phyloP scores from a whole-genome alignment of 2,329 filamentous ascomycete species.

The Penicillium psychrosexuale region DNA sequence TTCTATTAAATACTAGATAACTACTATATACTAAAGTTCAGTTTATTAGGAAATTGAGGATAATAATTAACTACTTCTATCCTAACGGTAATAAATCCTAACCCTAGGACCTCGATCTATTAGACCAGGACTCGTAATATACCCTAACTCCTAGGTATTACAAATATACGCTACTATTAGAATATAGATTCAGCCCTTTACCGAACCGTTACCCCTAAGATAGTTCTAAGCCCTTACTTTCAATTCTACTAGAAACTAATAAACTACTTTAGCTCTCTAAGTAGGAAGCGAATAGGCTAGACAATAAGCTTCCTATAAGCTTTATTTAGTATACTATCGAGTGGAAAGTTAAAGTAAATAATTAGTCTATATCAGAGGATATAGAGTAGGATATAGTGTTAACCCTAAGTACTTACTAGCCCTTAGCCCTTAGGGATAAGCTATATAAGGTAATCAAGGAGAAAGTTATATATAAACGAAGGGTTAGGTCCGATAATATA shows the following conservation, averaged over 20 bases:
- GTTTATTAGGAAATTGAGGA: conserved; percentile 4
- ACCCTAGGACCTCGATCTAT: not conserved
- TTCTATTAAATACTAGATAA: not conserved
- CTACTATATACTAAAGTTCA: not conserved
- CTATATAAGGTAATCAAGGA: too few species aligned
- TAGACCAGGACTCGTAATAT: not conserved
- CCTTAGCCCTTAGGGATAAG: too few species aligned
- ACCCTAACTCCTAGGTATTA: not conserved
- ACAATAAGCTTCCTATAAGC: conserved; percentile 5
- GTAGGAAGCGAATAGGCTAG: not conserved
- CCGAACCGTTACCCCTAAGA: not conserved
- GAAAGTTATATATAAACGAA: too few species aligned
- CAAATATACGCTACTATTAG: not conserved
- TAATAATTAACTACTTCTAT: conserved; percentile 1
- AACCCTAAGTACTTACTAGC: too few species aligned
- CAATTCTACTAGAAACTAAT: not conserved
- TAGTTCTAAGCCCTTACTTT: not conserved
- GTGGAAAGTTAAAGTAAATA: conserved; percentile 13
- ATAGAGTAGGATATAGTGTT: not conserved
- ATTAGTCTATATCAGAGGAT: not conserved
- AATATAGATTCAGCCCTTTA: not conserved
- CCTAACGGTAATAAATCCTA: not conserved
- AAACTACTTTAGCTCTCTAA: conserved; percentile 6
- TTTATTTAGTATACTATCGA: conserved; percentile 13
- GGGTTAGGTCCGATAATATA: too few species aligned